Conservation (phyloP, 805 yeast genomes). For the Ogataea methanolica region DNA sequence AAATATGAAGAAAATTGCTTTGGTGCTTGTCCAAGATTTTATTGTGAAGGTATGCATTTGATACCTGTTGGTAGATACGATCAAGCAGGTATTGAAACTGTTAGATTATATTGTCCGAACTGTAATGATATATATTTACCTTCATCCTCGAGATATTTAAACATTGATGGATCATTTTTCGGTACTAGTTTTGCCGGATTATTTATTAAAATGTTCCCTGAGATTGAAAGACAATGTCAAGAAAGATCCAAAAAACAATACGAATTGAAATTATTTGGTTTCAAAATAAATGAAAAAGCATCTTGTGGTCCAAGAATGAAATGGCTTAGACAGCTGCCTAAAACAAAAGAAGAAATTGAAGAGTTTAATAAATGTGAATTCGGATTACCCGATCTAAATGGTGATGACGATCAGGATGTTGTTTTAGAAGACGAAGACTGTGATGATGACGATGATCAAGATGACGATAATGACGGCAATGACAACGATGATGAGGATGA, state of each 20-base stretch:
- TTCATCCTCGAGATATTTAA: slow-evolving; percentile 75
- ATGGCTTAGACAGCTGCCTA: slow-evolving; percentile 85
- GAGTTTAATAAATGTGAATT: slow-evolving; percentile 67
- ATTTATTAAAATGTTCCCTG: slow-evolving; percentile 88
- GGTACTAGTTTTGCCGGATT: slow-evolving; percentile 95
- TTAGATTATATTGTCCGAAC: slow-evolving; percentile 88
- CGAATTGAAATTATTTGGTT: slow-evolving; percentile 83
- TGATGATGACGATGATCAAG: slow-evolving; percentile 13
- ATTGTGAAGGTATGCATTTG: slow-evolving; percentile 85
- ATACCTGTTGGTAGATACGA: slow-evolving; percentile 92
- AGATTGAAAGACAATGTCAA: slow-evolving; percentile 71
- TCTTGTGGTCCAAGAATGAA: slow-evolving; percentile 90
- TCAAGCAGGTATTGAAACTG: slow-evolving; percentile 87
- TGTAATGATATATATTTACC: slow-evolving; percentile 91
- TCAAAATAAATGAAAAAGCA: slow-evolving; percentile 69
- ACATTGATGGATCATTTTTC: slow-evolving; percentile 94
- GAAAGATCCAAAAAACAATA: slow-evolving; percentile 53
- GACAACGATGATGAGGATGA: slow-evolving; percentile 11
- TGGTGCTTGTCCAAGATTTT: slow-evolving; percentile 87
- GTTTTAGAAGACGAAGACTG: slow-evolving; percentile 17
- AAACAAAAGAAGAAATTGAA: slow-evolving; percentile 50
- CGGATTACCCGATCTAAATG: slow-evolving; percentile 38
- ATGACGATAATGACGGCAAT: slow-evolving; percentile 13
- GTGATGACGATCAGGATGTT: slow-evolving; percentile 18
- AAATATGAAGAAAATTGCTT: slow-evolving; percentile 86